Evolutionary conservation across 306 rosid genomes (phyloP).

Genomic region (Medicago arabica): DNA sequence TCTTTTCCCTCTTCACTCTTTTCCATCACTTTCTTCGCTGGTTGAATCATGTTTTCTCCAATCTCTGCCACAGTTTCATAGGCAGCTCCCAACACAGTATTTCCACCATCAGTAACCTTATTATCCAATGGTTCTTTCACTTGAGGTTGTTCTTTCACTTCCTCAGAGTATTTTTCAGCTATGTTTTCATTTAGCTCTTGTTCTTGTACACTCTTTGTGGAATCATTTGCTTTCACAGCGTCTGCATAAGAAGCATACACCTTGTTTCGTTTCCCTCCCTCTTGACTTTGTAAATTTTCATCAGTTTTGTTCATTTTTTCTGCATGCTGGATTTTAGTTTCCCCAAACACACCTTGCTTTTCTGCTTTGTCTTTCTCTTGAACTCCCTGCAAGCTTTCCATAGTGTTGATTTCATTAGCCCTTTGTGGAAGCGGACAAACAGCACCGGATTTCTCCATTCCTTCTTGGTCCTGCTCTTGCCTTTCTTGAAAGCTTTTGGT

Average conservation of each 20-base stretch:
- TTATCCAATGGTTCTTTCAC: too few species aligned
- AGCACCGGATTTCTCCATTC: neutral
- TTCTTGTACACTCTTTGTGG: neutral
- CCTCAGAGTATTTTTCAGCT: neutral
- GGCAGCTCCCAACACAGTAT: slow-evolving; percentile 43
- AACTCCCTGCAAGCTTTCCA: slow-evolving; percentile 18
- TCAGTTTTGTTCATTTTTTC: slow-evolving; percentile 31
- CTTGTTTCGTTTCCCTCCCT: neutral
- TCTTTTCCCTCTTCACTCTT: slow-evolving; percentile 10
- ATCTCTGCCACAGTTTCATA: slow-evolving; percentile 50
- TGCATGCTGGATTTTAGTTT: slow-evolving; percentile 55
- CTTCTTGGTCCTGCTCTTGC: neutral
- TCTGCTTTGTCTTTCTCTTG: neutral
- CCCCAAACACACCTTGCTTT: slow-evolving; percentile 39
- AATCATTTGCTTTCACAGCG: neutral
- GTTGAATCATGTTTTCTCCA: slow-evolving; percentile 40
- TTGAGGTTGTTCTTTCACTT: neutral
- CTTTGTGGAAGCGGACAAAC: slow-evolving; percentile 1
- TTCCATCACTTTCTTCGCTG: slow-evolving; percentile 37
- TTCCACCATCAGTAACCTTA: slow-evolving; percentile 34
- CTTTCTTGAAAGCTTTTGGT: slow-evolving; percentile 24
- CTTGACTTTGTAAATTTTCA: neutral
- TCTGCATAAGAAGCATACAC: neutral
- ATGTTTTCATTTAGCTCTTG: neutral
- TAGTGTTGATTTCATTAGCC: slow-evolving; percentile 6